A percentile compares a stretch with the other conserved stretches of the same genome.
These are phyloP conservation scores for Daldinia caldariorum DNA, from an alignment of 495 filamentous ascomycete species.

Conservation along the genomic window DNA sequence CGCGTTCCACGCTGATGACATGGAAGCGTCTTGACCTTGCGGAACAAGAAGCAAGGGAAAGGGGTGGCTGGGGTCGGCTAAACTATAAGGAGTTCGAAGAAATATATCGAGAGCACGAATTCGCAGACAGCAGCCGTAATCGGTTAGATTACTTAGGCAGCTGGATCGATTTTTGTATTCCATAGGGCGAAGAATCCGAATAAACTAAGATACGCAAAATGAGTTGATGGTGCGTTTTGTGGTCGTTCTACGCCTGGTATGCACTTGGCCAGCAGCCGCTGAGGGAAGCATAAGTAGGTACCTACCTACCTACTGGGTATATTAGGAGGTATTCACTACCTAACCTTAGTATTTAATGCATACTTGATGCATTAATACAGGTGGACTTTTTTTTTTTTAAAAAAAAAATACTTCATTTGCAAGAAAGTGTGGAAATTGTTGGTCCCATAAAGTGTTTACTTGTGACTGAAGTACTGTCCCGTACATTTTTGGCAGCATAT, in stretches of 20 bases:
- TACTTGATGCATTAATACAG: neutral
- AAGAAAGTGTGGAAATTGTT: neutral
- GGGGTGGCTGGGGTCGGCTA: slow-evolving; percentile 78
- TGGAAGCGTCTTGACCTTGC: slow-evolving; percentile 69
- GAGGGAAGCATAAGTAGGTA: neutral
- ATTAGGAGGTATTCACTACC: no score
- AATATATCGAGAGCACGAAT: slow-evolving; percentile 67
- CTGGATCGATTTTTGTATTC: slow-evolving; percentile 84
- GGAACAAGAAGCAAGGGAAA: slow-evolving; percentile 69
- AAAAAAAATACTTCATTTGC: neutral
- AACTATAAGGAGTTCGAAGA: slow-evolving; percentile 77
- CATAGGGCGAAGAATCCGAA: slow-evolving; percentile 40
- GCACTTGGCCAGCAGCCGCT: neutral
- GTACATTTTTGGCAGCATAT: neutral
- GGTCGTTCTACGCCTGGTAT: neutral
- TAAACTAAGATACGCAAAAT: neutral
- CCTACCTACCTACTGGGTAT: no score
- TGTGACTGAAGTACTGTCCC: no score
- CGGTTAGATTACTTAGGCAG: slow-evolving; percentile 78
- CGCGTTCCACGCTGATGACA: slow-evolving; percentile 51
- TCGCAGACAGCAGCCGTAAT: slow-evolving; percentile 63
- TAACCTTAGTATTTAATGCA: no score
- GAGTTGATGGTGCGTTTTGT: neutral
- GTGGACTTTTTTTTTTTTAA: neutral
- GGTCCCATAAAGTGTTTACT: neutral